Percentiles rank a stretch among this genome's conserved stretches.
Evolutionary conservation across 257 asterid species (phyloP).

Genomic region (Solanum neorickii): DNA sequence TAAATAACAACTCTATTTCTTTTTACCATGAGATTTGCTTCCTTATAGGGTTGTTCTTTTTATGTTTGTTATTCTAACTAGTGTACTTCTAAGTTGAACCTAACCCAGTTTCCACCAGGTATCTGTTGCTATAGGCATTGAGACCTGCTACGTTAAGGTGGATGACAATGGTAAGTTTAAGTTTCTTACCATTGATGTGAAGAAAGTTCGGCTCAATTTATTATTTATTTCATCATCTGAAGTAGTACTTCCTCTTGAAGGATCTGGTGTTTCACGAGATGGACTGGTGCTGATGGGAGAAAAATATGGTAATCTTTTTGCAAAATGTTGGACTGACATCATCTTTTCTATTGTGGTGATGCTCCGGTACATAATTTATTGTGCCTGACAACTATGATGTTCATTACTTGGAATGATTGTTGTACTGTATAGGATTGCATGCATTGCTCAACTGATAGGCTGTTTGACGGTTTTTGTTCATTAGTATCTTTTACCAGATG

Average conservation of each 20-base stretch:
- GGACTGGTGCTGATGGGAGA: slow-evolving; percentile 76
- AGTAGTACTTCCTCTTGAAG: slow-evolving; percentile 22
- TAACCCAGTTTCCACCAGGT: slow-evolving; percentile 35
- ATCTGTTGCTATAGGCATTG: slow-evolving; percentile 9
- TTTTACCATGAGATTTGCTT: background rate
- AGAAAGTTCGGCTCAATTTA: background rate
- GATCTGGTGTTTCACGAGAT: slow-evolving; percentile 75
- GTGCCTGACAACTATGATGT: background rate
- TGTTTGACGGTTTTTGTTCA: background rate
- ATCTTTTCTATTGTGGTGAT: background rate
- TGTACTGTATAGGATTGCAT: background rate
- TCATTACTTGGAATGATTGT: background rate
- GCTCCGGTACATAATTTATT: background rate
- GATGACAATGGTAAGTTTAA: background rate
- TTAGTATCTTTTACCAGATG: background rate
- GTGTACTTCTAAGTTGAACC: background rate
- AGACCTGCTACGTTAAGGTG: slow-evolving; percentile 42
- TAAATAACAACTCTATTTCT: background rate
- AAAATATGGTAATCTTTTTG: slow-evolving; percentile 47
- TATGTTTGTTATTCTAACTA: background rate
- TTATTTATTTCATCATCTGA: background rate
- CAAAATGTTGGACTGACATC: background rate
- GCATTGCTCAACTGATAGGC: background rate
- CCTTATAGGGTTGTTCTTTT: background rate
- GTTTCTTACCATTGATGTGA: background rate